phyloP scores from a whole-genome alignment of 495 filamentous ascomycete genomes.

The Talaromyces liani region DNA sequence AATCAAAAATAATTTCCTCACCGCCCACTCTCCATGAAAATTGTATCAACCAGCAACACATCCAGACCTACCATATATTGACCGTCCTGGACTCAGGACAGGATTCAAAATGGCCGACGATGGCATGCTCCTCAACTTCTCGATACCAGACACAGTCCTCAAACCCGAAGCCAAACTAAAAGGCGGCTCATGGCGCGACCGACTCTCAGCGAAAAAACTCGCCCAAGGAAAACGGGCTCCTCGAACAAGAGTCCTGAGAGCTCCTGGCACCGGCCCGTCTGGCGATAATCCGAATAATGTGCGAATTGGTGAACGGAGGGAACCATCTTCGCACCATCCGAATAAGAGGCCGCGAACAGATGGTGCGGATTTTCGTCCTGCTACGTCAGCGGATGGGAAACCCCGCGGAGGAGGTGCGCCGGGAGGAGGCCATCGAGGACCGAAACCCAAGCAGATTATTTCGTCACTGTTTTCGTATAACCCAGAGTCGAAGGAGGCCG shows the following conservation, averaged over 20 bases:
- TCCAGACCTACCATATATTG: not conserved
- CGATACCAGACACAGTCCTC: conserved; percentile 53
- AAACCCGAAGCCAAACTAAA: conserved; percentile 65
- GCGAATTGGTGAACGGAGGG: conserved; percentile 11
- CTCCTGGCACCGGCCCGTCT: conserved; percentile 5
- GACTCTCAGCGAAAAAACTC: conserved; percentile 71
- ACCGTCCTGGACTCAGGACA: not conserved
- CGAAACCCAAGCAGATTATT: conserved; percentile 53
- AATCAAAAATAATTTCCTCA: conserved; percentile 3
- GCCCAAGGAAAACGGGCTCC: conserved; percentile 35
- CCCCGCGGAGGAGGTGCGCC: conserved; percentile 9
- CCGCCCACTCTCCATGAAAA: not conserved
- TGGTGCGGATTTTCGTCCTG: conserved; percentile 13
- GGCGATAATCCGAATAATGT: conserved; percentile 34
- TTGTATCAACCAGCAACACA: not conserved
- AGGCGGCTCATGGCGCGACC: conserved; percentile 87
- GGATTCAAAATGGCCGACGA: conserved; percentile 73
- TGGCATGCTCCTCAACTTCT: conserved; percentile 91
- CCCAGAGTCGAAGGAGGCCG: conserved; percentile 51
- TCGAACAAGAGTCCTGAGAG: conserved; percentile 15
- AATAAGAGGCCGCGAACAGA: conserved; percentile 33
- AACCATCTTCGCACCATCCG: conserved; percentile 26
- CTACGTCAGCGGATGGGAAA: not conserved
- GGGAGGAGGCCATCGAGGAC: conserved; percentile 4
- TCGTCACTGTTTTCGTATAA: conserved; percentile 92